Evolutionary conservation across 352 stramenopile species (phyloP), one percentile per base, ranked within the genome.

Genomic region (Sclerospora graminicola): DNA sequence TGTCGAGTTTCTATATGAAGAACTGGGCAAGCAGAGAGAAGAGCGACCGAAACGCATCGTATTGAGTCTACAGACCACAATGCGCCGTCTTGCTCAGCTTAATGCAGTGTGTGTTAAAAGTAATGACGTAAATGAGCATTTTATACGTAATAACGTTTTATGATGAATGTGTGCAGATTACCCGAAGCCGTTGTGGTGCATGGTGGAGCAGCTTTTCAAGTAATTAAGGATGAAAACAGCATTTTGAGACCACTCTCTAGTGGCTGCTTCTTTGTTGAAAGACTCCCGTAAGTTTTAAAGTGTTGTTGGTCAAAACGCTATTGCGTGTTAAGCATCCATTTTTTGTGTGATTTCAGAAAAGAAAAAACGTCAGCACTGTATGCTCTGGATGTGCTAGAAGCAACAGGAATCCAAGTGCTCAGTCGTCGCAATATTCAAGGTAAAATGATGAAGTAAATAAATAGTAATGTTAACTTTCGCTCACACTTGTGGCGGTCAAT

Each of bases 211-310:
- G 78, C 75, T 31, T 92, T 92, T 34, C 77, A 89, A 32, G 54
- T 89, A 20, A 55, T 79, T 8, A 46, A 60, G 14, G 68, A 81
- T 36, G 58, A 63, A 30, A 46, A 77, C 1, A 59, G 48, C 15
- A 43, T 69, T 6, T 42, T 92, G 15, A 66, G 59, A 13, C 73
- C 74, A 7, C 50, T 87, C 9, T 79, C 70, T 1, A 68, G 81
- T 34, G 80, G 80, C 30, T 85, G 69, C 53, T 82, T 76, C 53
- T 92, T 84, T 41, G 64, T 89, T 20, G 80, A 92, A 48, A 67
- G 77, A 24, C 63, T 92, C 15, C 50, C 72, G 80, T 92, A 63
- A 54, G 71, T 69, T 30, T 9, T 34, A 9, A 6, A 29, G 26
- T 11, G 10, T 11, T 8, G 1, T 9, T 30, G 1, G 11, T 23